Base-by-base conservation (phyloP, 257 asterid genomes). In the Galeopsis tetrahit region DNA sequence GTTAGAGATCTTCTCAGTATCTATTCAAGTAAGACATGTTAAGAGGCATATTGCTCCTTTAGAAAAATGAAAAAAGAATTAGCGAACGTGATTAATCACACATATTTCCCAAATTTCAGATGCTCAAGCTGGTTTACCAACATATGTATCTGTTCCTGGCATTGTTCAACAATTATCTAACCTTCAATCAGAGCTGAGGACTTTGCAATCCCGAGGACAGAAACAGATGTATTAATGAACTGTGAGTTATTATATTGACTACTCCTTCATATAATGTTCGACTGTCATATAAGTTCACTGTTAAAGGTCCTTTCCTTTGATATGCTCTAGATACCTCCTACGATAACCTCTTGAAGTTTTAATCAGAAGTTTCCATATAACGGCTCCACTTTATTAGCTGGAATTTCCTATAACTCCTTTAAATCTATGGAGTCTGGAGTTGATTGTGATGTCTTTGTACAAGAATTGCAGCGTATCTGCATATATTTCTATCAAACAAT, bases 91-190 rank as follows among this genome's bases (percentile, higher is more conserved):
- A 2, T 39, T 0, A 53, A 17, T 74, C 43, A 31, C 67, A 75
- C 32, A 38, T 35, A 49, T 51, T 63, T 63, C 58, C 11, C 38
- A 43, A 7, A 38, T 68, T 75, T 68, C 85, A 91, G 99, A 94
- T 87, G 91, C 87, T 69, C 99, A 94, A 84, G 90, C 89, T 85
- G 91, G 96, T 85, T 79, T 86, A 73, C 90, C 98, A 60, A 85
- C 95, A 33, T 94, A 94, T 60, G 98, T 94, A 38, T 94, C 99
- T 3, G 96, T 96, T 46, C 99, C 99, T 17, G 97, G 99, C 75
- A 87, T 94, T 65, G 88, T 94, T 73, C 98, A 94, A 71, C 99
- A 94, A 75, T 82, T 94, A 72, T 91, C 96, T 36, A 85, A 82
- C 81, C 99, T 94, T 79, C 96, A 84, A 11, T 91, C 97, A 1